phyloP scores from a whole-genome alignment of 345 rosid genomes.

The Geranium rotundifolium region DNA sequence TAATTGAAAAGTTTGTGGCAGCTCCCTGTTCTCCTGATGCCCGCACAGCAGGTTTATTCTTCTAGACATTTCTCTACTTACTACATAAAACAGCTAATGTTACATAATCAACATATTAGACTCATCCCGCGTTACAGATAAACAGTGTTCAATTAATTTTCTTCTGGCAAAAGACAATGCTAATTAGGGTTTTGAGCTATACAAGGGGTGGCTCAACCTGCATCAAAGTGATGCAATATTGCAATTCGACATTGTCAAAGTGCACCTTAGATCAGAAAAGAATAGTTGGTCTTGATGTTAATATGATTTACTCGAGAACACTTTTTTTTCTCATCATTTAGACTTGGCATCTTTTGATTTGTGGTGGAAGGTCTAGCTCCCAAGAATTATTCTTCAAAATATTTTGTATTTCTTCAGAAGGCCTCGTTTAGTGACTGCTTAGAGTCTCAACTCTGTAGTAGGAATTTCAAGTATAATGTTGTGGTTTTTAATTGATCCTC shows the following conservation, averaged over 20 bases:
- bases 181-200: too few species aligned
- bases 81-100: not conserved
- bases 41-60: conserved; percentile 12
- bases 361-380: not conserved
- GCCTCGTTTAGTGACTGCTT: not conserved
- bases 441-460: too few species aligned
- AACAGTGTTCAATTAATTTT: too few species aligned
- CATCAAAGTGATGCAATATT: too few species aligned
- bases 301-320: not conserved
- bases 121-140: too few species aligned
- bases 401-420: not conserved
- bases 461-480: not conserved
- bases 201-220: too few species aligned
- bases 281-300: too few species aligned
- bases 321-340: not conserved
- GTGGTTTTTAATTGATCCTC: too few species aligned
- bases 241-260: too few species aligned
- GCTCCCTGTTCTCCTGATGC: not conserved
- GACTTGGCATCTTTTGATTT: not conserved
- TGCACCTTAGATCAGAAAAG: too few species aligned
- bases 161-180: too few species aligned
- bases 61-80: not conserved
- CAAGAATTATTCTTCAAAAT: not conserved
- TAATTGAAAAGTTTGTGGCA: conserved; percentile 1
- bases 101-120: not conserved